Conservation (phyloP, 1,284 basidiomycete species). For the Fomes fomentarius region DNA sequence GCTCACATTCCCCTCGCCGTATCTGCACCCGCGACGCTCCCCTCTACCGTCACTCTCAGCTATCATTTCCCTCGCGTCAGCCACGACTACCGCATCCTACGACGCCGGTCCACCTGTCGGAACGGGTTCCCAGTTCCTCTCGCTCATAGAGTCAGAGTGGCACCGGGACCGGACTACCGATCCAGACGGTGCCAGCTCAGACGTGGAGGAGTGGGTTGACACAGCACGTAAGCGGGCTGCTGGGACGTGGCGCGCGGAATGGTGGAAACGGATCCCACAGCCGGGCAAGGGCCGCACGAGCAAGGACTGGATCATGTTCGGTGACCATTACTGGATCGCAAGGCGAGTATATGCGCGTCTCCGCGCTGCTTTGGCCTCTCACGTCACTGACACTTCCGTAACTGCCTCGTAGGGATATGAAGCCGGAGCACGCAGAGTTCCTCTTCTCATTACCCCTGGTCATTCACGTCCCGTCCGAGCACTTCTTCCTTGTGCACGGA, state of each 20-base stretch:
- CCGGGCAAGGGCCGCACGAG: constrained; percentile 49
- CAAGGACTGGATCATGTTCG: constrained; percentile 70
- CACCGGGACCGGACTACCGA: constrained; percentile 31
- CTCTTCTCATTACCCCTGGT: constrained; percentile 71
- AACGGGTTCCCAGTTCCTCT: constrained; percentile 56
- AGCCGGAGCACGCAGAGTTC: constrained; percentile 64
- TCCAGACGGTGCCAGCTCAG: constrained; percentile 32
- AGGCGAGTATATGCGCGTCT: constrained; percentile 37
- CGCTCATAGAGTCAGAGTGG: constrained; percentile 48
- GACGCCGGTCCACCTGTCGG: constrained; percentile 38
- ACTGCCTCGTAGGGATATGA: constrained; percentile 47
- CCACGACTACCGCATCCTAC: constrained; percentile 3
- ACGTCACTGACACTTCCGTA: neutral
- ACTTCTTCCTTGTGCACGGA: constrained; percentile 82
- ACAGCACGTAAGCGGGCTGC: constrained; percentile 39
- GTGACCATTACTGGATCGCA: constrained; percentile 78
- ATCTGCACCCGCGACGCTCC: constrained; percentile 9
- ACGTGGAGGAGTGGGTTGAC: constrained; percentile 48
- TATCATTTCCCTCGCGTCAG: constrained; percentile 7
- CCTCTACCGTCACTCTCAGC: constrained; percentile 6
- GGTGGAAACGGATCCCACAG: constrained; percentile 44
- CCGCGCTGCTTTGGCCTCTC: neutral
- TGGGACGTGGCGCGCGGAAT: constrained; percentile 42
- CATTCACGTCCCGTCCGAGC: constrained; percentile 77
- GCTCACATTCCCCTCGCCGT: constrained; percentile 21